These are phyloP conservation scores for Hamamelis virginiana DNA, from an alignment of 164 flowering plant genomes.

Conservation along the genomic window DNA sequence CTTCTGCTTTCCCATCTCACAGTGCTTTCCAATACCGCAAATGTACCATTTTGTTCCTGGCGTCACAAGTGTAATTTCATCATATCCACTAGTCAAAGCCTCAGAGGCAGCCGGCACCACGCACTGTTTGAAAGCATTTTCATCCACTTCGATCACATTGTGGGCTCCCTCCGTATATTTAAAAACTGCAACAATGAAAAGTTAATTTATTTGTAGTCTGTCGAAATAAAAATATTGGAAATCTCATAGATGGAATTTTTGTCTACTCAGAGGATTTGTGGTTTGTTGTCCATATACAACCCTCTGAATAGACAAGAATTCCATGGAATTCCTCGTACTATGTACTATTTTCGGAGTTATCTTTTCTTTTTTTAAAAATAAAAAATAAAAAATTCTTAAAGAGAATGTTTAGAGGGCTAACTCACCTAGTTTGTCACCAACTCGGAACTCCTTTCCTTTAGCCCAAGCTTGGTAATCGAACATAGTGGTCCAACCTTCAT, in stretches of 20 bases:
- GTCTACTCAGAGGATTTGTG: too few species aligned
- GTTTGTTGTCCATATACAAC: too few species aligned
- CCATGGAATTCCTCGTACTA: too few species aligned
- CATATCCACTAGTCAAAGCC: constrained; percentile 29
- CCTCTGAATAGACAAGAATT: too few species aligned
- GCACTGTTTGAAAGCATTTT: constrained; percentile 31
- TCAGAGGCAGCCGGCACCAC: neutral
- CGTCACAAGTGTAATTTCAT: constrained; percentile 26
- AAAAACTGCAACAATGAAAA: constrained; percentile 31
- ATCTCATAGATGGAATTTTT: too few species aligned
- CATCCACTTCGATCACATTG: constrained; percentile 38
- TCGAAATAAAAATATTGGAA: too few species aligned
- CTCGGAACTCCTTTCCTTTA: constrained; percentile 26
- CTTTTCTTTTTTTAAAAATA: too few species aligned
- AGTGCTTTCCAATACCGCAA: constrained; percentile 37
- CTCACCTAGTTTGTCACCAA: constrained; percentile 37
- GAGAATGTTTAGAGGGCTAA: neutral
- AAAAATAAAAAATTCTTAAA: too few species aligned
- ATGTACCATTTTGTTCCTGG: constrained; percentile 49
- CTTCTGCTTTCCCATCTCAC: constrained; percentile 22
- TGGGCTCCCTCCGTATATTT: constrained; percentile 29
- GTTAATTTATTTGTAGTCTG: neutral
- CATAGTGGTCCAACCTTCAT: constrained; percentile 28
- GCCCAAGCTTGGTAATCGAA: constrained; percentile 36
- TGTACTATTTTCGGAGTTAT: too few species aligned